Conservation (phyloP, 202 grass and related monocot species). For the Setaria italica region DNA sequence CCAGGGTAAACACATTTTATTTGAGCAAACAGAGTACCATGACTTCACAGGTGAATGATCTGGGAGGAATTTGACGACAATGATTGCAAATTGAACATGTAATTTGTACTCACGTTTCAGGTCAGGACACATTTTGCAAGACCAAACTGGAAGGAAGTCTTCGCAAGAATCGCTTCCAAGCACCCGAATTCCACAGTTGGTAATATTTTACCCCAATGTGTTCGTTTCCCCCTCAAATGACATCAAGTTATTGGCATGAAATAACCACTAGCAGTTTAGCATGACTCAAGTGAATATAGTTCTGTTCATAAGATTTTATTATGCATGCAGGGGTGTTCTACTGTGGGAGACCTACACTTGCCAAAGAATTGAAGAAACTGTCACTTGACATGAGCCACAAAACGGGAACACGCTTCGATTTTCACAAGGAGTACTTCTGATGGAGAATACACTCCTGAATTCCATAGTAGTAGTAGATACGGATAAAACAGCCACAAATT, state of each 20-base stretch:
- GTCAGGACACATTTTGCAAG: conserved; percentile 99
- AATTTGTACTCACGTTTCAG: conserved; percentile 44
- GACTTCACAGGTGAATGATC: background rate
- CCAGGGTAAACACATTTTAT: conserved; percentile 64
- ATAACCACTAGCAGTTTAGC: background rate
- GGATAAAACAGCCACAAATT: conserved; percentile 14
- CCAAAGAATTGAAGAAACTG: conserved; percentile 90
- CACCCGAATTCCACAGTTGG: conserved; percentile 91
- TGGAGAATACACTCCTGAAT: conserved; percentile 24
- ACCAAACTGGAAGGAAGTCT: conserved; percentile 97
- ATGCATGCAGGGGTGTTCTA: conserved; percentile 85
- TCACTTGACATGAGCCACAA: conserved; percentile 92
- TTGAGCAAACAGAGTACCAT: conserved; percentile 16
- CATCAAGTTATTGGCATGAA: background rate
- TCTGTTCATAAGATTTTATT: conserved; percentile 37
- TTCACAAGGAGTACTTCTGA: conserved; percentile 94
- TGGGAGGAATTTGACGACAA: background rate
- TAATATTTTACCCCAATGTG: conserved; percentile 47
- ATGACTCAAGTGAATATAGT: conserved; percentile 7
- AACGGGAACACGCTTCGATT: conserved; percentile 83
- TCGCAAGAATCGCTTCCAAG: conserved; percentile 78
- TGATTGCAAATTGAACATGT: background rate
- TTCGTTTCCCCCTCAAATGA: background rate
- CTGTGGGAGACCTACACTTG: conserved; percentile 79
- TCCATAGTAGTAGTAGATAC: conserved; percentile 32